Base-by-base conservation (phyloP, 1,284 basidiomycete genomes). In the Caloboletus firmus region DNA sequence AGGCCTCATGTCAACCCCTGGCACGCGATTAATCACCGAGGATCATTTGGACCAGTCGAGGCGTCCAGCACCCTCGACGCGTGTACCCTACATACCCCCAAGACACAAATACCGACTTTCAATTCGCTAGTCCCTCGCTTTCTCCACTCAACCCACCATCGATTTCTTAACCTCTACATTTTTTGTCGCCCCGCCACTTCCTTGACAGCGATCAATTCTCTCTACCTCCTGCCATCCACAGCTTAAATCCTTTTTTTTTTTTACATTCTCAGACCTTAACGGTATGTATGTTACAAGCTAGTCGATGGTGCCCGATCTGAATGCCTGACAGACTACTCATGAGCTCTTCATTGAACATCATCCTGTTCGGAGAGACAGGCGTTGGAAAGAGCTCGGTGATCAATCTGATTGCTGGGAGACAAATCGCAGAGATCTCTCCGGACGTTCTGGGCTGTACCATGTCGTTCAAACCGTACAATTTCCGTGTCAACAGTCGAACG, bases 361-460 rank as follows among this genome's bases (percentile, higher is more conserved):
- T 67, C 47, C 52, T 68, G 35, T 65, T 68, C 20, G 66, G 62
- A 32, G 64, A 63, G 49, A 64, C 64, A 4, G 59, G 61, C 17
- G 59, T 66, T 3, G 64, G 63, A 45, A 65, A 61, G 53, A 67
- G 63, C 42, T 67, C 65, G 6, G 52, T 63, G 12, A 52, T 67
- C 62, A 68, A 68, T 56, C 2, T 70, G 51, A 61, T 68, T n/a
- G 68, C 68, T 11, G 59, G 60, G 9, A 40, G 17, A 15, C 31
- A 28, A 10, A 46, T 63, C 26, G 66, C 66, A 1, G 30, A 28
- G 17, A 30, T 58, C 42, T 65, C 64, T 28, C 37, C 55, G 9
- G 59, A 64, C 8, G 57, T 52, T 13, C 30, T 52, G 2, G 58
- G 54, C 3, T 51, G 57, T 17, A 67, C 68, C 0, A 5, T 68